These are phyloP conservation scores for Aphanoascus verrucosus DNA, from an alignment of 2,329 filamentous ascomycete species.

Conservation along the genomic window DNA sequence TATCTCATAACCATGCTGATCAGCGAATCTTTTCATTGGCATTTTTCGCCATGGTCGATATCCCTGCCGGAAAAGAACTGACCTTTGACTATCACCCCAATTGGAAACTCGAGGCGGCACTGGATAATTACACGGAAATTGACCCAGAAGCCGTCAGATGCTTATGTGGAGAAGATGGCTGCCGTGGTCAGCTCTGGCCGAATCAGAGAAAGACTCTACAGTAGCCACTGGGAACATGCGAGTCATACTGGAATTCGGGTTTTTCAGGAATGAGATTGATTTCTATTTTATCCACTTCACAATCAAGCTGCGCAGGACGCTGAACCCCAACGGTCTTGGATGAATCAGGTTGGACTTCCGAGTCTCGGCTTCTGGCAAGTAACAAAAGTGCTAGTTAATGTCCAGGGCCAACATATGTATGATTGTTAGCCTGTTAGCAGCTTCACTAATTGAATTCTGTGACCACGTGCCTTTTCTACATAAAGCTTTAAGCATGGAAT, in stretches of 20 bases:
- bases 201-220: conserved; percentile 26
- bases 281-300: no score
- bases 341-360: no score
- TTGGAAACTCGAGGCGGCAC: conserved; percentile 14
- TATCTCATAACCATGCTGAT: conserved; percentile 34
- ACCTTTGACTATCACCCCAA: conserved; percentile 40
- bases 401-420: no score
- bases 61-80: conserved; percentile 34
- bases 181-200: conserved; percentile 37
- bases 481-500: no score
- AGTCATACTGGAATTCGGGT: not conserved
- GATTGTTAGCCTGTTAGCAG: no score
- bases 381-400: no score
- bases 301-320: no score
- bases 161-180: conserved; percentile 35
- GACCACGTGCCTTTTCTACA: no score
- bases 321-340: no score
- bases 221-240: not conserved
- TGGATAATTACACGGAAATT: conserved; percentile 15
- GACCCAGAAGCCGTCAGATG: conserved; percentile 34
- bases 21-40: conserved; percentile 36
- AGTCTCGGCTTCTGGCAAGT: no score
- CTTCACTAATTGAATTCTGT: no score
- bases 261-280: no score
- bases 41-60: conserved; percentile 37